Percentiles rank a stretch among this genome's conserved stretches.
Conservation (phyloP, 202 grass and related monocot genomes). For the Digitaria exilis region DNA sequence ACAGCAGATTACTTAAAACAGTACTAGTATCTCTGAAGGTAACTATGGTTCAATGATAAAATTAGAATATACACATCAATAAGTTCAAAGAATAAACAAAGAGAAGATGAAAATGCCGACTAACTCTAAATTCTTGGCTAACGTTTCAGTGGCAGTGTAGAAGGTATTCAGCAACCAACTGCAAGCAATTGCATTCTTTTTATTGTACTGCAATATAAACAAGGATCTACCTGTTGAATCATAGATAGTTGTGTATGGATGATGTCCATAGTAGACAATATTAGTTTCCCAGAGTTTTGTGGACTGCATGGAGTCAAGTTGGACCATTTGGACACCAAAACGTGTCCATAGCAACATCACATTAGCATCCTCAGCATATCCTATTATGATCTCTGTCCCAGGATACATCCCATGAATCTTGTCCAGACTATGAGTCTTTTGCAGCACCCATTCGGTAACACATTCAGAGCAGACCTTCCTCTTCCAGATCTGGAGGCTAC, state of each 20-base stretch:
- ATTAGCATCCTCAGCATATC: constrained; percentile 15
- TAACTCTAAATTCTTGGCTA: background rate
- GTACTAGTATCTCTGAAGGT: background rate
- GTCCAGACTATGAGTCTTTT: background rate
- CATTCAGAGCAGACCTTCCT: background rate
- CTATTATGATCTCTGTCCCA: background rate
- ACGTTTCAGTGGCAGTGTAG: background rate
- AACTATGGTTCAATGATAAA: background rate
- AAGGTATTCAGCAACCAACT: background rate
- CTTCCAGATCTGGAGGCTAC: background rate
- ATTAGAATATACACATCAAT: background rate
- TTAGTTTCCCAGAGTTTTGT: constrained; percentile 2
- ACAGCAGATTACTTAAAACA: background rate
- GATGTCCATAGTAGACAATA: background rate
- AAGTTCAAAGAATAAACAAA: background rate
- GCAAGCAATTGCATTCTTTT: background rate
- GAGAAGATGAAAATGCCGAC: background rate
- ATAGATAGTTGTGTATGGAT: background rate
- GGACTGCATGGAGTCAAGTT: background rate
- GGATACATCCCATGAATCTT: background rate
- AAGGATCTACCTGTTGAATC: background rate
- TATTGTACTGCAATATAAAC: background rate
- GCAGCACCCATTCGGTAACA: background rate
- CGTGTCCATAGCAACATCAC: background rate
- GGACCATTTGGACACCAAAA: background rate